Evolutionary conservation across 225 moss, liverwort and hornwort genomes (phyloP).

Genomic region (Asterella californica): DNA sequence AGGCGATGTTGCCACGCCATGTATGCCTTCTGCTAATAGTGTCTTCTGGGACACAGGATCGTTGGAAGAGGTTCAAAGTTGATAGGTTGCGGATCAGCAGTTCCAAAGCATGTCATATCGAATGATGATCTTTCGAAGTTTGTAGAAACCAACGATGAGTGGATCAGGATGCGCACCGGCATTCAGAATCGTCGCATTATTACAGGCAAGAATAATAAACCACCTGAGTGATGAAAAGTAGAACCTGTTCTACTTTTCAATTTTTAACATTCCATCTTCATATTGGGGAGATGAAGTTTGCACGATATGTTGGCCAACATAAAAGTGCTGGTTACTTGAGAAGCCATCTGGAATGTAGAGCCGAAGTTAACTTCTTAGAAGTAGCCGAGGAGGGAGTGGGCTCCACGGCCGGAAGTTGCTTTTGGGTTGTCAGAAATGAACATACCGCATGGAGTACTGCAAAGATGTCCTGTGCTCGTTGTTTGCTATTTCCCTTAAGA

Average conservation of each 20-base stretch:
- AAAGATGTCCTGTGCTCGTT: neutral
- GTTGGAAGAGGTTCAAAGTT: conserved; percentile 89
- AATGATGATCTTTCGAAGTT: conserved; percentile 81
- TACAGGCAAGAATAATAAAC: conserved; percentile 50
- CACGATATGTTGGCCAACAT: neutral
- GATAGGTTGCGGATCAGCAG: conserved; percentile 84
- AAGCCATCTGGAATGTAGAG: neutral
- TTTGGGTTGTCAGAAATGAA: neutral
- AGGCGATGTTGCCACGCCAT: neutral
- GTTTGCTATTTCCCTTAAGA: neutral
- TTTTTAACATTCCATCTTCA: neutral
- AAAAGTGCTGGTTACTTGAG: neutral
- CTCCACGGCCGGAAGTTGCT: no score
- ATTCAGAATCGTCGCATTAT: conserved; percentile 81
- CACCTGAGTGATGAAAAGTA: no score
- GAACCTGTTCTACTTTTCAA: neutral
- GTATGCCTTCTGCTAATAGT: neutral
- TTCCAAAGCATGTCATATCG: conserved; percentile 73
- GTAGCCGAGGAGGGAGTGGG: neutral
- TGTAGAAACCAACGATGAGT: conserved; percentile 90
- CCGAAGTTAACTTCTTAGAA: neutral
- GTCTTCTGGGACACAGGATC: conserved; percentile 44
- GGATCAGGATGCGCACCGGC: conserved; percentile 91
- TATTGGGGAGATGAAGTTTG: neutral
- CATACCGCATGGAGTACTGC: neutral